A percentile compares a stretch with the other conserved stretches of the same genome.
Conservation (phyloP, 352 stramenopile species). For the Phytophthora ohioensis region DNA sequence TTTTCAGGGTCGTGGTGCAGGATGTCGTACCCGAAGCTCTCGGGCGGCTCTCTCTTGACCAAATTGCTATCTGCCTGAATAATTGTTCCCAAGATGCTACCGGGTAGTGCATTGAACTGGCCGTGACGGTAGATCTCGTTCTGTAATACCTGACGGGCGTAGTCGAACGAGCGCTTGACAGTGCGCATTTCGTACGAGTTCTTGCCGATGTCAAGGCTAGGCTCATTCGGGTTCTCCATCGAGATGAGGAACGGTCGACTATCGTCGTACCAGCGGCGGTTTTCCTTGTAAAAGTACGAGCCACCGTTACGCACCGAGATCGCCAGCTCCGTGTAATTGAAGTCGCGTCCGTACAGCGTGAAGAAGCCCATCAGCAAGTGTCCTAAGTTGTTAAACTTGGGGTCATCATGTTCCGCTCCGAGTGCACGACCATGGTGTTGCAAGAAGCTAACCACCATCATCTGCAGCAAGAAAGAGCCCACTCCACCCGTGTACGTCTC, state of each 20-base stretch:
- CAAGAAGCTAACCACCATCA: constrained; percentile 96
- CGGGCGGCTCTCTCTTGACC: constrained; percentile 60
- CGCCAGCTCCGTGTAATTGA: constrained; percentile 93
- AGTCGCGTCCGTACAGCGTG: constrained; percentile 94
- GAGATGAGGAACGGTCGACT: constrained; percentile 88
- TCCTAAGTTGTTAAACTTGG: constrained; percentile 91
- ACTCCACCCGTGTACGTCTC: constrained; percentile 96
- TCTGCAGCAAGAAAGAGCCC: constrained; percentile 94
- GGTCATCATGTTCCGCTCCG: constrained; percentile 60
- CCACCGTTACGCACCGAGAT: constrained; percentile 95
- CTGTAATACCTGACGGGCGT: constrained; percentile 73
- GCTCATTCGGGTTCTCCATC: constrained; percentile 96
- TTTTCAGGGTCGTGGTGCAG: constrained; percentile 77
- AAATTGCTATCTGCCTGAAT: constrained; percentile 78
- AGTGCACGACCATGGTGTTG: constrained; percentile 88
- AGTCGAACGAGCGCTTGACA: constrained; percentile 93
- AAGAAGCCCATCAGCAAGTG: constrained; percentile 95
- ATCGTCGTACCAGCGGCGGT: constrained; percentile 71
- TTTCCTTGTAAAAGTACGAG: constrained; percentile 93
- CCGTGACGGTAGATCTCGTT: constrained; percentile 81
- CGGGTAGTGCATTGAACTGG: constrained; percentile 65
- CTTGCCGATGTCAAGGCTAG: constrained; percentile 91
- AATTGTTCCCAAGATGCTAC: constrained; percentile 80
- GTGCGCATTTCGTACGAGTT: constrained; percentile 94
- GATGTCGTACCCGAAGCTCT: constrained; percentile 75